Evolutionary conservation across 78 protist species (phyloP).

Genomic region (slime mould (Dictyostelium discoideum)): DNA sequence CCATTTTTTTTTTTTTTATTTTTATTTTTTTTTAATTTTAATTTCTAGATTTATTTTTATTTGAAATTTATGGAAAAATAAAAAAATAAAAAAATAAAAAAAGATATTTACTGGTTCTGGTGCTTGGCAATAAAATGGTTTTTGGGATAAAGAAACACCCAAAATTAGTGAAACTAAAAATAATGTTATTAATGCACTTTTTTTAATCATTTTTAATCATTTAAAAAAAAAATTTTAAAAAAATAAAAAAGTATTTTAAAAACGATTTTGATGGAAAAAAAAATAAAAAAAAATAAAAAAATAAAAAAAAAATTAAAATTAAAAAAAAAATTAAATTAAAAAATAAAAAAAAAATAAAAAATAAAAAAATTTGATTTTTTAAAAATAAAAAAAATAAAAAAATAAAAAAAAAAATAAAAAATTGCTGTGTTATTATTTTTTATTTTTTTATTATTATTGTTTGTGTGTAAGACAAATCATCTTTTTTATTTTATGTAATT

Average conservation of each 20-base stretch:
- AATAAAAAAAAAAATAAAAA: neutral
- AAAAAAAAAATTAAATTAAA: neutral
- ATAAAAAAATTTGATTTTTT: neutral
- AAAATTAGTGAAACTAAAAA: neutral
- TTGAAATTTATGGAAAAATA: neutral
- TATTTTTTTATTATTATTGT: too few species aligned
- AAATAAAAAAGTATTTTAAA: neutral
- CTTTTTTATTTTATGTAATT: too few species aligned
- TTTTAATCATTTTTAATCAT: neutral
- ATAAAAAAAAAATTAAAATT: neutral
- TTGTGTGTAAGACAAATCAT: too few species aligned
- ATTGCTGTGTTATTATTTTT: neutral
- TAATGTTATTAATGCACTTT: neutral
- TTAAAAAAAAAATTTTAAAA: neutral
- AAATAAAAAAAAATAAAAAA: too few species aligned
- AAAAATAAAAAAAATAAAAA: neutral
- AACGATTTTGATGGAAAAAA: neutral
- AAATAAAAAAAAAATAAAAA: neutral
- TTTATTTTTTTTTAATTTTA: neutral
- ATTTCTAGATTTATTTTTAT: neutral
- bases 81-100: neutral
- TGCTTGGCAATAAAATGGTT: slow-evolving; percentile 75
- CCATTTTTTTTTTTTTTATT: neutral
- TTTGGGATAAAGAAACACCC: neutral
- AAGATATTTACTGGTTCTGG: slow-evolving; percentile 46